Conservation (phyloP, 768 basidiomycete genomes). For the Leucocoprinus birnbaumii region DNA sequence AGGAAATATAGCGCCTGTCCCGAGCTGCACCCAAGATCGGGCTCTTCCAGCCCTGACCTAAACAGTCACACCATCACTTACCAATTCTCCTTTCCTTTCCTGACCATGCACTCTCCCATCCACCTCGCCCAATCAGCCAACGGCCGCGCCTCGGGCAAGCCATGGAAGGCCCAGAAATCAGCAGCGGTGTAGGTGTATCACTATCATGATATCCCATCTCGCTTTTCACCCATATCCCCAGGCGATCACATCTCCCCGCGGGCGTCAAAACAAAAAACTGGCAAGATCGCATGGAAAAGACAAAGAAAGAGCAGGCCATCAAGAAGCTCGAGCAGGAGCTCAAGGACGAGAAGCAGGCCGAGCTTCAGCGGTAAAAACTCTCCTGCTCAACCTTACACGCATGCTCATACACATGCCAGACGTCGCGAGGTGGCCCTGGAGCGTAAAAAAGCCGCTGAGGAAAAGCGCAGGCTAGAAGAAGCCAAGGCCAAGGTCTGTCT, state of each 20-base stretch:
- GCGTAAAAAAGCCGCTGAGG: conserved; percentile 71
- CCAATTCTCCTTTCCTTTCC: too few relatives aligned
- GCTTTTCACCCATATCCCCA: conserved; percentile 24
- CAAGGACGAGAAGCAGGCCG: conserved; percentile 73
- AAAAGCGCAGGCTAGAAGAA: conserved; percentile 64
- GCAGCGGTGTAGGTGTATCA: conserved; percentile 43
- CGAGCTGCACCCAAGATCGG: neutral
- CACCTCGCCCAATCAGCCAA: conserved; percentile 54
- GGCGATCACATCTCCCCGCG: conserved; percentile 64
- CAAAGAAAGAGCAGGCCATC: conserved; percentile 61
- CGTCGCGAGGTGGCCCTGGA: conserved; percentile 66
- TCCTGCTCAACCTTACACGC: neutral
- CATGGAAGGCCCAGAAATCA: conserved; percentile 55
- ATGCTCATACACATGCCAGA: conserved; percentile 38
- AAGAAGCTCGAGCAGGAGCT: conserved; percentile 74
- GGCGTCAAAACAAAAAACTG: conserved; percentile 67
- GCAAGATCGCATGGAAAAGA: conserved; percentile 68
- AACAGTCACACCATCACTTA: neutral
- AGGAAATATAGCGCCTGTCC: neutral
- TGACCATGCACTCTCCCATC: conserved; percentile 18
- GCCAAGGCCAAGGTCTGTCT: conserved; percentile 55
- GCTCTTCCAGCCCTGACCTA: conserved; percentile 1
- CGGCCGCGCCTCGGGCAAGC: conserved; percentile 68
- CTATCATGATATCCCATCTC: conserved; percentile 1
- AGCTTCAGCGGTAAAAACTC: conserved; percentile 48